Conservation (phyloP, 345 rosid genomes). For the Garcia nutans region DNA sequence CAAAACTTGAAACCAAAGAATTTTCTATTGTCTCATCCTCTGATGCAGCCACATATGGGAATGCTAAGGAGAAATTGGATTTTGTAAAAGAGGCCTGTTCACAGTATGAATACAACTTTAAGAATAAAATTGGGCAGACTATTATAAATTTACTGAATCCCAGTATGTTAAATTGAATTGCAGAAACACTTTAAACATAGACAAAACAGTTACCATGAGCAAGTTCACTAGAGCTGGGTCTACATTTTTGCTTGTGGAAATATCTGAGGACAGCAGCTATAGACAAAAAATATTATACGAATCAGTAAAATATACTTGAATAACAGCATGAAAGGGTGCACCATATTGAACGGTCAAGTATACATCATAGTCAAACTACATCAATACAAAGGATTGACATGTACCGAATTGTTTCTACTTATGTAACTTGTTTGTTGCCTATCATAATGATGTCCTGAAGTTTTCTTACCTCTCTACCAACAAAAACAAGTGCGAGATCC, state of each 20-base stretch:
- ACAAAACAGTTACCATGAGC: conserved; percentile 55
- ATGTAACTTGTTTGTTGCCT: neutral
- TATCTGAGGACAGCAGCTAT: conserved; percentile 72
- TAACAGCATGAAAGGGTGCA: neutral
- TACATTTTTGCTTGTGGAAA: conserved; percentile 49
- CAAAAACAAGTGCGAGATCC: conserved; percentile 80
- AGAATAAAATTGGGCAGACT: conserved; percentile 10
- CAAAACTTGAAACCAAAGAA: conserved; percentile 64
- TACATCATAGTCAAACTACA: neutral
- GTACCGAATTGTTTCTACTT: neutral
- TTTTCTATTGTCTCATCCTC: conserved; percentile 72
- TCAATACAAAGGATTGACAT: neutral
- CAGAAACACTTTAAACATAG: neutral
- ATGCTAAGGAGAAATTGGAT: conserved; percentile 90
- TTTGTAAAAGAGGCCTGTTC: conserved; percentile 55
- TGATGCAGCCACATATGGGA: conserved; percentile 76
- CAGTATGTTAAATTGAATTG: neutral
- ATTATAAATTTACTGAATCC: neutral
- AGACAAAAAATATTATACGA: conserved; percentile 15
- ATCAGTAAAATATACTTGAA: conserved; percentile 10
- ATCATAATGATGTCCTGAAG: neutral
- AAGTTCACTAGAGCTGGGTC: conserved; percentile 60
- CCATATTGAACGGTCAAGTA: neutral
- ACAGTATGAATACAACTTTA: conserved; percentile 19
- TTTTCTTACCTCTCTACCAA: conserved; percentile 78